phyloP scores from a whole-genome alignment of 306 rosid genomes.

The Trifolium dubium region DNA sequence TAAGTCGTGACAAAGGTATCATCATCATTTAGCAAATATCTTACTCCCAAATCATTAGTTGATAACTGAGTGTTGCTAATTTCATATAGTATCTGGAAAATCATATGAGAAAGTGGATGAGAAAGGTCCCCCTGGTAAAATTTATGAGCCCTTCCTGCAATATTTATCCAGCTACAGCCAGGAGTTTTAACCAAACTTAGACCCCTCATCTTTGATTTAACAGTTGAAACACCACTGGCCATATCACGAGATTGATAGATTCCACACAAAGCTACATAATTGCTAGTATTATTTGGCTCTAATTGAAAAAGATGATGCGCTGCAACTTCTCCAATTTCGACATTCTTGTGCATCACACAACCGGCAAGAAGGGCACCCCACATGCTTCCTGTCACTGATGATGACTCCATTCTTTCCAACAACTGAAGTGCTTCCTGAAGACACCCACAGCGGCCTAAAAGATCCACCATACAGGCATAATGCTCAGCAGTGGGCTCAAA shows the following conservation, averaged over 20 bases:
- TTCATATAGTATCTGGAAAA: conserved; percentile 45
- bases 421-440: conserved; percentile 63
- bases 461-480: conserved; percentile 75
- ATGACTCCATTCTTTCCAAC: conserved; percentile 45
- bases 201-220: conserved; percentile 59
- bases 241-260: conserved; percentile 60
- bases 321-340: conserved; percentile 73
- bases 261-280: conserved; percentile 62
- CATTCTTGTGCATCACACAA: conserved; percentile 67
- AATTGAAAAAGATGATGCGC: conserved; percentile 62
- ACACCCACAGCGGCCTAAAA: conserved; percentile 67
- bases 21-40: conserved; percentile 21
- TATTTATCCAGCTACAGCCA: conserved; percentile 71
- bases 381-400: conserved; percentile 53
- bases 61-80: conserved; percentile 39
- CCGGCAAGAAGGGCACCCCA: conserved; percentile 89
- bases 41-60: conserved; percentile 29
- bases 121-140: conserved; percentile 63
- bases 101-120: conserved; percentile 44
- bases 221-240: conserved; percentile 39
- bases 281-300: conserved; percentile 73
- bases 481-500: conserved; percentile 67
- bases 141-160: conserved; percentile 49
- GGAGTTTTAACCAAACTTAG: conserved; percentile 66
- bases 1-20: conserved; percentile 25